Conservation (phyloP, 176 grass and related monocot genomes). For the Otatea glauca region DNA sequence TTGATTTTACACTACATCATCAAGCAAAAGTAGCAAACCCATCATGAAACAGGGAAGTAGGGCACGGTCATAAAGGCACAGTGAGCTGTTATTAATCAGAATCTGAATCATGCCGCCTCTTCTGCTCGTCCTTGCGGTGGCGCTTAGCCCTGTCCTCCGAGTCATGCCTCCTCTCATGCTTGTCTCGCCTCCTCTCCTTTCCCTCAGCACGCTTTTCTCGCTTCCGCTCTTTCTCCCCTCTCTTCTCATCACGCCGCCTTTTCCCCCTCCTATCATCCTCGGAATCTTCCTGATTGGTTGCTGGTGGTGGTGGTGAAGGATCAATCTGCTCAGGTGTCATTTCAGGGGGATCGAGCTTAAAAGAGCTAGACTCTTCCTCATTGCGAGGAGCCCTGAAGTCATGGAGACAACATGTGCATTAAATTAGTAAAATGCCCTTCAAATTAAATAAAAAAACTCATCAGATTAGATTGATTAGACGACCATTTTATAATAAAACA, state of each 20-base stretch:
- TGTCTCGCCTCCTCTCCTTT: slow-evolving; percentile 61
- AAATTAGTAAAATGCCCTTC: slow-evolving; percentile 16
- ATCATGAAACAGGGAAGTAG: background rate
- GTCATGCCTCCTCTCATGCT: slow-evolving; percentile 61
- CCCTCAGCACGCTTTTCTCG: slow-evolving; percentile 48
- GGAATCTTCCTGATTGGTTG: slow-evolving; percentile 52
- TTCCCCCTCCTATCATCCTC: slow-evolving; percentile 63
- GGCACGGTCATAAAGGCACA: slow-evolving; percentile 4
- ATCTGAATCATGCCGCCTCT: slow-evolving; percentile 70
- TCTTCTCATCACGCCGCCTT: slow-evolving; percentile 52
- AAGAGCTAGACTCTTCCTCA: slow-evolving; percentile 56
- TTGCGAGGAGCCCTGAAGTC: slow-evolving; percentile 57
- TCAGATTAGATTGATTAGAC: background rate
- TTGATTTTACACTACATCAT: too few relatives aligned
- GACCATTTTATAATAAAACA: background rate
- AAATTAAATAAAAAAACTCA: background rate
- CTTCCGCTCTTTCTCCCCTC: slow-evolving; percentile 50
- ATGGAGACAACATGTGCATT: slow-evolving; percentile 14
- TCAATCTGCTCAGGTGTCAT: slow-evolving; percentile 41
- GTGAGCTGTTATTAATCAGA: slow-evolving; percentile 40
- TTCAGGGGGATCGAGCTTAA: slow-evolving; percentile 51
- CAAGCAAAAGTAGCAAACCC: too few relatives aligned
- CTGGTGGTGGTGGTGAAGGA: background rate
- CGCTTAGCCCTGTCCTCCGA: slow-evolving; percentile 51
- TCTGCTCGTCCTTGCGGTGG: slow-evolving; percentile 71